Conservation (phyloP, 225 moss, liverwort and hornwort genomes). For the Thuidium tamariscinum region DNA sequence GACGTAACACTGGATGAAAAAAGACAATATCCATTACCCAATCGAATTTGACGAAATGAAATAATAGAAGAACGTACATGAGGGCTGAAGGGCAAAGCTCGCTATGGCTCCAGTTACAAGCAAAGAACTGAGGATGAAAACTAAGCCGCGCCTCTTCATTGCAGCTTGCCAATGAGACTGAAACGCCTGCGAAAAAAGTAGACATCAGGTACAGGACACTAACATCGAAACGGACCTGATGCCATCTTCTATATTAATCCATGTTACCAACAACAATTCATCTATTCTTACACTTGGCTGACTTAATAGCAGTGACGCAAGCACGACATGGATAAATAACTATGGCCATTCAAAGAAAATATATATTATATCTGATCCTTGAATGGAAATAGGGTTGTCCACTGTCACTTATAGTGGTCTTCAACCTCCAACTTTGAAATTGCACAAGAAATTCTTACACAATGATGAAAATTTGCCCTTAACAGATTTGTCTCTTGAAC, state of each 20-base stretch:
- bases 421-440: background rate
- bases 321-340: background rate
- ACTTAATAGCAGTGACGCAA: background rate
- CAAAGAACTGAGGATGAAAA: conserved; percentile 64
- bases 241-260: background rate
- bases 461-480: background rate
- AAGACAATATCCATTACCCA: background rate
- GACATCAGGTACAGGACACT: background rate
- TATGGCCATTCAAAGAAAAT: background rate
- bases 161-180: conserved; percentile 25
- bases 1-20: background rate
- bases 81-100: conserved; percentile 60
- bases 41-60: background rate
- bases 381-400: background rate
- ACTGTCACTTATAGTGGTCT: background rate
- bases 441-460: background rate
- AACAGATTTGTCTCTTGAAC: background rate
- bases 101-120: conserved; percentile 62
- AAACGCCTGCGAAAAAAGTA: background rate
- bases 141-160: conserved; percentile 63
- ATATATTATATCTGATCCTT: background rate
- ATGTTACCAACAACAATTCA: background rate
- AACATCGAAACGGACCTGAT: background rate
- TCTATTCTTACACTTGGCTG: background rate
- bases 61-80: conserved; percentile 16